Evolutionary conservation across 2,329 filamentous ascomycete species (phyloP).

Genomic region (Alternaria ventricosa): DNA sequence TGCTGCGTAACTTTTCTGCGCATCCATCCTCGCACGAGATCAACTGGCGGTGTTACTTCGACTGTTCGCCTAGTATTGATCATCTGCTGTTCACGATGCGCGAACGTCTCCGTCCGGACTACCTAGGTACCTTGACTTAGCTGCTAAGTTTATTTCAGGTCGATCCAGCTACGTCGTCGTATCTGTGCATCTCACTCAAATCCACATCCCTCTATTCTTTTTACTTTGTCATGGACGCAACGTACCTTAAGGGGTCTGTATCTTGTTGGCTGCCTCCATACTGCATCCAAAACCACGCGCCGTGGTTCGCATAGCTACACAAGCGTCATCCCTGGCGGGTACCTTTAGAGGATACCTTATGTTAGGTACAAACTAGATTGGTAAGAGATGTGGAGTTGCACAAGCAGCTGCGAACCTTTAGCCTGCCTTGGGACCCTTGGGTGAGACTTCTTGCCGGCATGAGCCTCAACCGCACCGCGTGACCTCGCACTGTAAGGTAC

Average conservation of each 20-base stretch:
- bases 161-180: neutral
- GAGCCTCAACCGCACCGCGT: slow-evolving; percentile 24
- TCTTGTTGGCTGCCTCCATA: neutral
- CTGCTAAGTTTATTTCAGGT: neutral
- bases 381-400: neutral
- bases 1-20: neutral
- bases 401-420: slow-evolving; percentile 3
- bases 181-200: neutral
- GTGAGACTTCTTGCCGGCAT: slow-evolving; percentile 36
- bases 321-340: neutral
- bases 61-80: neutral
- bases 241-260: neutral
- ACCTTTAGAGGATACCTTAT: neutral
- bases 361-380: neutral
- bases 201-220: neutral
- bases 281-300: neutral
- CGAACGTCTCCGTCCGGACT: neutral
- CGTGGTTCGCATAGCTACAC: neutral
- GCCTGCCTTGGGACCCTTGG: neutral
- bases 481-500: slow-evolving; percentile 30
- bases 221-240: neutral
- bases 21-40: neutral
- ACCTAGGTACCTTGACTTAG: neutral
- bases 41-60: neutral
- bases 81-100: neutral